Base-by-base conservation (phyloP, 306 rosid species). In the Malus domestica region DNA sequence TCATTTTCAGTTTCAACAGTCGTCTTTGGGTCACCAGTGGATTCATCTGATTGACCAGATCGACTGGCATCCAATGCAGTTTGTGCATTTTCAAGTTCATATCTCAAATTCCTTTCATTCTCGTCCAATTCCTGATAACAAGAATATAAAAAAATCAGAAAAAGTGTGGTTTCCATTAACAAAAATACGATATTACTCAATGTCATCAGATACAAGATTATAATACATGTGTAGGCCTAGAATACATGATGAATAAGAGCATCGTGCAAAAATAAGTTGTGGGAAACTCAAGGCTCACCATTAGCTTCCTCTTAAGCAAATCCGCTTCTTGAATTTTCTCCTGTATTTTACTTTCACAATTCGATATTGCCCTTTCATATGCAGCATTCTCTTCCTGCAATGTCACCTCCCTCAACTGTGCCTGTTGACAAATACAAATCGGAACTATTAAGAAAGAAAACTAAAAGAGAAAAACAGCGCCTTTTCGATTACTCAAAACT, bases 311-410 rank as follows among this genome's bases (percentile, higher is more conserved):
- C 67, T 46, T 49, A 11, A 90, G 90, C 23, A 77, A 67, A 68
- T 84, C 88, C 4, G 85, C 89, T 86, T 92, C 96, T 67, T 85
- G 88, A 76, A 76, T 32, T 71, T 84, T 94, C 67, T 94, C 97
- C 78, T 83, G 86, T 46, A 94, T 90, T 58, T 92, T 92, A 67
- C 75, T 75, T 75, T 90, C 90, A 30, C 89, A 94, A 77, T 72
- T 85, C 2, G 85, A 89, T 72, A 94, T 84, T 8, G 91, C 92
- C 45, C 79, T 83, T 51, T 88, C 86, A n/a, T 70, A 92, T 14
- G 89, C 97, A 33, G 78, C 85, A 76, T 92, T 95, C 82, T 95
- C 97, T 83, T 90, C 98, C 78, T 80, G 89, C 70, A 92, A 82
- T 1, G 96, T 87, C 78, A 81, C 79, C 87, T 92, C 93, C 81